Evolutionary conservation across 139 green algal species (phyloP).

Genomic region (Chlamydomonas eustigma): DNA sequence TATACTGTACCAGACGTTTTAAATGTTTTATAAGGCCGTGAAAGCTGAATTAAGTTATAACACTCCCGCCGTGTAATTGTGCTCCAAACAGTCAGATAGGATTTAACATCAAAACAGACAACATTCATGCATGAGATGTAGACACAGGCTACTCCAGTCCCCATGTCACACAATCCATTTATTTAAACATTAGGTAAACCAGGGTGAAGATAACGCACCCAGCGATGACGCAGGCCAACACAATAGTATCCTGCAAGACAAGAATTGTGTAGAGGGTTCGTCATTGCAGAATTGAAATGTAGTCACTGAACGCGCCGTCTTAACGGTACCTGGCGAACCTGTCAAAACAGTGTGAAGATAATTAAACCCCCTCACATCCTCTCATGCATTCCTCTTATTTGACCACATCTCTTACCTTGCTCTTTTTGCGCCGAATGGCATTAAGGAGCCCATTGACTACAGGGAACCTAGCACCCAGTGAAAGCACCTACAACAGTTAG

Average conservation of each 20-base stretch:
- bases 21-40: no score
- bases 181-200: conserved; percentile 61
- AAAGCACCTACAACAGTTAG: neutral
- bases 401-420: neutral
- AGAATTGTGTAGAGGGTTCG: neutral
- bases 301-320: no score
- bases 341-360: neutral
- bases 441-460: conserved; percentile 77
- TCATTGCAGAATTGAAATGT: neutral
- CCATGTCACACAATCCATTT: no score
- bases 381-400: neutral
- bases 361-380: neutral
- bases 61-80: no score
- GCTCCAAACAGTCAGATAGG: no score
- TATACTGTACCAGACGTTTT: no score
- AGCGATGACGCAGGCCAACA: conserved; percentile 76
- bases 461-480: conserved; percentile 71
- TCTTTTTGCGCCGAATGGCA: conserved; percentile 32
- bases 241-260: conserved; percentile 68
- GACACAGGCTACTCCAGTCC: no score
- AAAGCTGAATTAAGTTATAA: no score
- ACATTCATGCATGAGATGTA: no score
- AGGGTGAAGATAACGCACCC: conserved; percentile 79
- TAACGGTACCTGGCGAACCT: no score
- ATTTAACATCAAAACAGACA: no score